phyloP scores from a whole-genome alignment of 176 grass and related monocot species.

The Typha latifolia region DNA sequence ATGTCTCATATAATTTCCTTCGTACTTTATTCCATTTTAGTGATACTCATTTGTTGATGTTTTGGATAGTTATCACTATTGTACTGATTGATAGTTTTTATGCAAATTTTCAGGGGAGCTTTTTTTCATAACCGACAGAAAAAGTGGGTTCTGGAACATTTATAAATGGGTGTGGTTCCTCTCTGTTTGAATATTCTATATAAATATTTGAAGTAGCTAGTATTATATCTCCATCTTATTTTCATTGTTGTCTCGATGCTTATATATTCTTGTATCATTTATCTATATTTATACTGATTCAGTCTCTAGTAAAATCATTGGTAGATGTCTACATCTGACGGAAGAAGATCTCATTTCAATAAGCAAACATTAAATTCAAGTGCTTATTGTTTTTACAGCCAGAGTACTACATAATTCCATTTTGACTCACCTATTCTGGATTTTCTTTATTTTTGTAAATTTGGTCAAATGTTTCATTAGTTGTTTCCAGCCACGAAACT shows the following conservation, averaged over 20 bases:
- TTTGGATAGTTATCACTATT: too few relatives aligned
- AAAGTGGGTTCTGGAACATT: slow-evolving; percentile 88
- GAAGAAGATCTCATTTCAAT: background rate
- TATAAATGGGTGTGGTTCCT: slow-evolving; percentile 76
- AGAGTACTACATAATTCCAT: background rate
- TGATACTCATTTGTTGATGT: too few relatives aligned
- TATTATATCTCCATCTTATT: background rate
- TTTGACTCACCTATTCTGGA: background rate
- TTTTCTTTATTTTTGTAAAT: too few relatives aligned
- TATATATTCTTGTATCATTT: background rate
- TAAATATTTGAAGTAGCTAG: background rate
- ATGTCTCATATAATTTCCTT: too few relatives aligned
- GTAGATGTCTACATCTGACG: background rate
- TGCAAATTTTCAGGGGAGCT: slow-evolving; percentile 60
- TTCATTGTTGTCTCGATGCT: slow-evolving; percentile 4
- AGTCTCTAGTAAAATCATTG: background rate
- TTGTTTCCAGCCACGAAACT: too few relatives aligned
- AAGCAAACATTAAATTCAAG: background rate
- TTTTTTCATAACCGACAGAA: slow-evolving; percentile 87
- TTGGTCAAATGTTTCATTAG: too few relatives aligned
- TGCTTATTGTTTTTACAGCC: background rate
- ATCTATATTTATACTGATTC: background rate
- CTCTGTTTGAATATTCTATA: background rate
- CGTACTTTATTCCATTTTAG: too few relatives aligned
- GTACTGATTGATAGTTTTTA: background rate